Evolutionary conservation across 257 asterid species (phyloP).

Genomic region (Solanum okadae): DNA sequence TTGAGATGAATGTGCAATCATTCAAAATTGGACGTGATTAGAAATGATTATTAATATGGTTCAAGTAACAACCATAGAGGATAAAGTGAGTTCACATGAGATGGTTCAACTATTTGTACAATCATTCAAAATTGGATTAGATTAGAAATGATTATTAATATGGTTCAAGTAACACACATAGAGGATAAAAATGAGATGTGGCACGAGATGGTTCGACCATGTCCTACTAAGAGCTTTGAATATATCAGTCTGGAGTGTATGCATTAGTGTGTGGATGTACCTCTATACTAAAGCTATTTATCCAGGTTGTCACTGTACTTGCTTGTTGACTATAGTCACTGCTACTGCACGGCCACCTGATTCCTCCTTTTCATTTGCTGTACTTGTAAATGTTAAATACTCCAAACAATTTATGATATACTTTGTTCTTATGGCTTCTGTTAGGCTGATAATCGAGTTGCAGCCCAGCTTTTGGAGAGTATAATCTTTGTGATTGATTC

Average conservation of each 20-base stretch:
- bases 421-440: slow-evolving; percentile 6
- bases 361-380: not conserved
- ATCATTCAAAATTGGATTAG: not conserved
- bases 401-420: not conserved
- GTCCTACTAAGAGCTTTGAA: not conserved
- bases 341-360: not conserved
- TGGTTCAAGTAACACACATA: not conserved
- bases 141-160: not conserved
- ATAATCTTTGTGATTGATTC: slow-evolving; percentile 84
- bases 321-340: not conserved
- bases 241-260: not conserved
- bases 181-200: not conserved
- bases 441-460: slow-evolving; percentile 82
- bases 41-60: not conserved
- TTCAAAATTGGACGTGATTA: not conserved
- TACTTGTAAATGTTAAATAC: not conserved
- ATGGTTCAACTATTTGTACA: not conserved
- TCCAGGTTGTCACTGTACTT: not conserved
- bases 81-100: not conserved
- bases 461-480: slow-evolving; percentile 92
- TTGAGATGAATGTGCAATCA: not conserved
- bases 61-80: not conserved
- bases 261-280: not conserved
- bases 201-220: not conserved
- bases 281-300: not conserved